Evolutionary conservation across 164 flowering plant species (phyloP).

Genomic region (Santalum album): DNA sequence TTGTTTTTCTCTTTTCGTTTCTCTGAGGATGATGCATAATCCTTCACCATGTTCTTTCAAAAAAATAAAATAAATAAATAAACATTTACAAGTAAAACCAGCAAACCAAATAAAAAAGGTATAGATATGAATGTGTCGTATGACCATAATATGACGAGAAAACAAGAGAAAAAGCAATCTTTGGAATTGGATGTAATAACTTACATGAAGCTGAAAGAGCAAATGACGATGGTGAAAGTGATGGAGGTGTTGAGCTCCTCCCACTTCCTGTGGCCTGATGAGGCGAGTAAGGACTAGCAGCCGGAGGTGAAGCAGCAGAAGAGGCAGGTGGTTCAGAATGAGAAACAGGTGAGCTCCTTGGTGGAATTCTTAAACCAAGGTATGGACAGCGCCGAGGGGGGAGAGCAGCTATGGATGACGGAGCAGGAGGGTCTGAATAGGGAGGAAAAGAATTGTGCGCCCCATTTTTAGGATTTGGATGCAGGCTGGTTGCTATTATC

Average conservation of each 20-base stretch:
- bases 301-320: slow-evolving; percentile 11
- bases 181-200: slow-evolving; percentile 13
- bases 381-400: slow-evolving; percentile 20
- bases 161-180: neutral
- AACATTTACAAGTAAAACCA: neutral
- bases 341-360: slow-evolving; percentile 24
- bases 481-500: slow-evolving; percentile 5
- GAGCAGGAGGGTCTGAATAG: slow-evolving; percentile 23
- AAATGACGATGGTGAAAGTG: slow-evolving; percentile 20
- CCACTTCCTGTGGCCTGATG: slow-evolving; percentile 10
- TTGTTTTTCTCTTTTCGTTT: too few relatives aligned
- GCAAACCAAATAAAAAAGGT: neutral
- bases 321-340: slow-evolving; percentile 15
- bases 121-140: neutral
- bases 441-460: slow-evolving; percentile 17
- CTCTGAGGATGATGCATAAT: too few relatives aligned
- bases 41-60: too few relatives aligned
- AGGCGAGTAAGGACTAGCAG: slow-evolving; percentile 14
- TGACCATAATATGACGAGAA: neutral
- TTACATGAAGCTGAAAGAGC: slow-evolving; percentile 35
- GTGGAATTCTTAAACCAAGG: slow-evolving; percentile 16
- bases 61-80: neutral
- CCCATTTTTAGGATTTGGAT: slow-evolving; percentile 15
- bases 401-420: slow-evolving; percentile 14
- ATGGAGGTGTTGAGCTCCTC: slow-evolving; percentile 17